Base-by-base conservation (phyloP, 2,329 filamentous ascomycete species). In the Fusarium poae region DNA sequence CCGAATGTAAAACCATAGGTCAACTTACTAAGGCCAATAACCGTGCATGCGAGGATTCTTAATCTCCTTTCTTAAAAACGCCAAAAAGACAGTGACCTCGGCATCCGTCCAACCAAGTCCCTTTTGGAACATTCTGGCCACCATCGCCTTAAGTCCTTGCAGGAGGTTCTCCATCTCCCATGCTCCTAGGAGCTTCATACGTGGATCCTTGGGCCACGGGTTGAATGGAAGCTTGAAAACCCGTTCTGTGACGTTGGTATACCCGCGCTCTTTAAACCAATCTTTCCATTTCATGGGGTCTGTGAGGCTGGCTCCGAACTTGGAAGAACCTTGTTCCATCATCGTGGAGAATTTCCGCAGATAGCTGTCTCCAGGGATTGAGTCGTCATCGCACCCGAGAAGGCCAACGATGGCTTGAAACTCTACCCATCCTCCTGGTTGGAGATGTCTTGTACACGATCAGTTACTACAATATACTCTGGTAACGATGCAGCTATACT, bases 191-290 rank as follows among this genome's bases (percentile, higher is more conserved):
- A 85, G 81, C 71, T 86, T 88, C 58, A 84, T 78, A 18, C 81
- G 81, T 9, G 78, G 78, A 32, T 85, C 82, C 44, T 82, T 83
- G 1, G 84, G 81, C 84, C 85, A 87, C 3, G 79, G 76, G 64
- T 82, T 84, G 55, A 80, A 78, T 0, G 84, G 84, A 68, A 84
- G 79, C 72, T 82, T 83, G 69, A 78, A 83, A 11, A 83, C 72
- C 6, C 79, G 76, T 65, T 86, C 81, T 1, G 75, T 74, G 0
- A 88, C 81, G 60, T 86, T 79, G 40, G 77, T 75, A 66, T 88
- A 88, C 1, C 86, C 86, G 1, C 82, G 83, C 4, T 82, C 81
- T n/a, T 78, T 74, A 50, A 87, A 76, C 63, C 80, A 79, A 16
- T 55, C 54, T 43, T 72, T 75, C 70, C 73, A 77, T 27, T 68